Base-by-base conservation (phyloP, 306 rosid genomes). In the Lathyrus tuberosus region DNA sequence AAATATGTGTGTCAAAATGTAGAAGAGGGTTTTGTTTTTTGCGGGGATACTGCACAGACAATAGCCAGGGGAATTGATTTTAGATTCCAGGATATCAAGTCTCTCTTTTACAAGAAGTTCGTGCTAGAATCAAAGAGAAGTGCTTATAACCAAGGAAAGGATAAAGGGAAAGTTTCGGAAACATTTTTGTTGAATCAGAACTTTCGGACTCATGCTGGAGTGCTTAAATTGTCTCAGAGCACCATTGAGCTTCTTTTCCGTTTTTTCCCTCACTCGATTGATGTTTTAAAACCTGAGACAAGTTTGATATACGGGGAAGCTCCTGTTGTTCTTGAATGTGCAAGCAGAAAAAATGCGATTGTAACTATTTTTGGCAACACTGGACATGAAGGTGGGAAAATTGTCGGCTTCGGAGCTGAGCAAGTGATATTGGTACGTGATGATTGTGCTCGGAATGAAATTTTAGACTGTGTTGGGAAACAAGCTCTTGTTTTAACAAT, bases 31-130 rank as follows among this genome's bases (percentile, higher is more conserved):
- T 91, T 91, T 71, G 91, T 91, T 46, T 91, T 91, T 62, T 84
- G 92, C 3, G 96, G 97, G 10, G 97, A 91, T 68, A 88, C 97
- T 0, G 92, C 97, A 1, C 97, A 91, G 33, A 88, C 97, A 0
- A 88, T 91, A 57, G 92, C 97, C 31, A 88, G 89, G 69, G 97
- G 96, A 28, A 83, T 91, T 61, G 91, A 91, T 79, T 88, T 91
- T 53, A 80, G 92, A 51, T 88, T 91, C 64, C 88, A 91, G 60
- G 95, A 91, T 49, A 88, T 91, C 49, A 71, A 79, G 51, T 53
- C 74, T 49, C 82, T 91, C 10, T 91, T 91, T 54, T 86, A 88
- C 82, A 76, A 80, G 60, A 84, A 80, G 59, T 86, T 91, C 74
- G 73, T 91, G 16, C 24, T 49, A 26, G 84, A 84, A 79, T 76